Evolutionary conservation across 345 rosid species (phyloP).

Genomic region (Zanthoxylum bungeanum): DNA sequence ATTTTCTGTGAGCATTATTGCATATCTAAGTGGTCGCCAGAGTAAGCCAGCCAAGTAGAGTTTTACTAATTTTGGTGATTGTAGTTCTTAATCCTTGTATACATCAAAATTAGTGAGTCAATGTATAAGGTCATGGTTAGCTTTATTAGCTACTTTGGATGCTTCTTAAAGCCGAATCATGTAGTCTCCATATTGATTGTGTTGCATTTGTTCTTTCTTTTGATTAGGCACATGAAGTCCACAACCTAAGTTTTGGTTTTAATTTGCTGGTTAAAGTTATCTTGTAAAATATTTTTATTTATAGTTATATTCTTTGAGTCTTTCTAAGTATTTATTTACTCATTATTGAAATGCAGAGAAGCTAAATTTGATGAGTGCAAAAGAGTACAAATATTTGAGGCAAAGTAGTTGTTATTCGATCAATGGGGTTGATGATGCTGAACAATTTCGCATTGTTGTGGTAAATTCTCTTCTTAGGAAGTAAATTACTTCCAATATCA

Average conservation of each 20-base stretch:
- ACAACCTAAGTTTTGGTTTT: not conserved
- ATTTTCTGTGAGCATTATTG: not conserved
- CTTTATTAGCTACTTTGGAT: not conserved
- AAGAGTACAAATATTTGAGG: constrained; percentile 76
- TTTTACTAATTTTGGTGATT: not conserved
- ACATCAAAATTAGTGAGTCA: not conserved
- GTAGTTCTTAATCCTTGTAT: not conserved
- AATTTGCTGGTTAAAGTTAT: not conserved
- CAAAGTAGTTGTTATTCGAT: constrained; percentile 86
- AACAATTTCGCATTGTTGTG: constrained; percentile 62
- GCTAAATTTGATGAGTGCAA: constrained; percentile 68
- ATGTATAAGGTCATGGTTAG: not conserved
- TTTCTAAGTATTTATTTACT: constrained; percentile 4
- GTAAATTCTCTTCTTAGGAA: constrained; percentile 32
- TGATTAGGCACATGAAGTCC: not conserved
- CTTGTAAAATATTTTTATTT: not conserved
- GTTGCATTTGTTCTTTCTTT: not conserved
- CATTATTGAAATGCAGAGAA: constrained; percentile 52
- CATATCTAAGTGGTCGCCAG: not conserved
- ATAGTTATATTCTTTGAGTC: not conserved
- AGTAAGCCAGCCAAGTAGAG: not conserved
- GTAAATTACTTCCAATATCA: constrained; percentile 11
- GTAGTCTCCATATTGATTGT: not conserved
- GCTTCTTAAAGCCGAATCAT: not conserved
- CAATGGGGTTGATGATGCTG: constrained; percentile 82